Conservation (phyloP, 306 rosid species). For the Cucurbita maxima region DNA sequence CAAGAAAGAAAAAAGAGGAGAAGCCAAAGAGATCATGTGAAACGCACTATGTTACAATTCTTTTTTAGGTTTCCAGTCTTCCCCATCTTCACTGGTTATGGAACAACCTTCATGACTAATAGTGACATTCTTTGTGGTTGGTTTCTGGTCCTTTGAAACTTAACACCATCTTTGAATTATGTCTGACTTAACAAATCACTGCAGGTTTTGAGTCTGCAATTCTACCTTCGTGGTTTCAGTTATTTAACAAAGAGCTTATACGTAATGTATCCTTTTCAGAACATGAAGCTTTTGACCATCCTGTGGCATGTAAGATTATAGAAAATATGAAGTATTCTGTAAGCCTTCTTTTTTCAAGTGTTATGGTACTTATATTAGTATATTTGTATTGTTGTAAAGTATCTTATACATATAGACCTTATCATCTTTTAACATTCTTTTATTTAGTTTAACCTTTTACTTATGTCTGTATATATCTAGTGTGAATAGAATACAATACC, state of each 20-base stretch:
- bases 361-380: not conserved
- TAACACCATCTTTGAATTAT: not conserved
- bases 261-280: slow-evolving; percentile 74
- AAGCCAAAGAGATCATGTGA: not conserved
- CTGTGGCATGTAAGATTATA: slow-evolving; percentile 74
- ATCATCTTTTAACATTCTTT: not conserved
- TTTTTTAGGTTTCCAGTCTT: not conserved
- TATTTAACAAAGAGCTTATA: slow-evolving; percentile 74
- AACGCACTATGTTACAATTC: not conserved
- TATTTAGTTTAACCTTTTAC: not conserved
- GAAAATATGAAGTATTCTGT: not conserved
- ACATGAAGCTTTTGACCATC: slow-evolving; percentile 99
- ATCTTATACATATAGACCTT: not conserved
- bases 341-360: not conserved
- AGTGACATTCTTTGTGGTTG: not conserved
- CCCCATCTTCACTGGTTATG: not conserved
- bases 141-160: not conserved
- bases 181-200: slow-evolving; percentile 1
- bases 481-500: not conserved
- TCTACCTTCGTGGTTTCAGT: slow-evolving; percentile 74
- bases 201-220: slow-evolving; percentile 54
- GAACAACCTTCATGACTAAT: not conserved
- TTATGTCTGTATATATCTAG: not conserved
- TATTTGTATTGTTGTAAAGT: not conserved
- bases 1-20: not conserved